These are phyloP conservation scores for Phytophthora melonis DNA, from an alignment of 352 stramenopile genomes.

Conservation along the genomic window DNA sequence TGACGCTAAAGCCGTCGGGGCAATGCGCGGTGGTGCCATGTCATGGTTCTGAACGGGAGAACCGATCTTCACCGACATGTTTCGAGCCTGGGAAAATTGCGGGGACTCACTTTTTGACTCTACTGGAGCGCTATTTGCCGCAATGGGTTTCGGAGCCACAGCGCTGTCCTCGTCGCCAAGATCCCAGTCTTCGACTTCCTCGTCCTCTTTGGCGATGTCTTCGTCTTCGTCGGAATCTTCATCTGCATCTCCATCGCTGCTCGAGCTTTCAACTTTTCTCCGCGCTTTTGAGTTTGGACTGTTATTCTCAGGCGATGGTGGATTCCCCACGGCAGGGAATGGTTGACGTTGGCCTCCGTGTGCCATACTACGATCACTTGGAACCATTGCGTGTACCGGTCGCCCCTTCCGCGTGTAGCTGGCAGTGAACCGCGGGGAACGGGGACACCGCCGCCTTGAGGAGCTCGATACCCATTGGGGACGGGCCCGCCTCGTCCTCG, in stretches of 20 bases:
- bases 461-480: constrained; percentile 22
- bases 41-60: background rate
- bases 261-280: constrained; percentile 21
- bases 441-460: constrained; percentile 6
- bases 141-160: background rate
- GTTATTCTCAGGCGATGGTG: constrained; percentile 4
- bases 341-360: constrained; percentile 21
- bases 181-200: constrained; percentile 57
- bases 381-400: constrained; percentile 30
- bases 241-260: constrained; percentile 23
- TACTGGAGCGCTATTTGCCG: background rate
- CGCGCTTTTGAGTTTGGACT: background rate
- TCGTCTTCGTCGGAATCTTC: constrained; percentile 53
- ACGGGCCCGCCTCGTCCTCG: constrained; percentile 35
- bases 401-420: constrained; percentile 25
- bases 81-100: background rate
- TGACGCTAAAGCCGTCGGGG: background rate
- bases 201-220: constrained; percentile 47
- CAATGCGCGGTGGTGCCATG: background rate
- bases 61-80: background rate
- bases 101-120: background rate
- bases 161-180: constrained; percentile 21
- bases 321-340: constrained; percentile 14
- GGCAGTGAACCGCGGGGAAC: constrained; percentile 29
- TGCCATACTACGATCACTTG: constrained; percentile 14